phyloP scores from a whole-genome alignment of 805 yeast genomes.

The Yarrowia sp. region DNA sequence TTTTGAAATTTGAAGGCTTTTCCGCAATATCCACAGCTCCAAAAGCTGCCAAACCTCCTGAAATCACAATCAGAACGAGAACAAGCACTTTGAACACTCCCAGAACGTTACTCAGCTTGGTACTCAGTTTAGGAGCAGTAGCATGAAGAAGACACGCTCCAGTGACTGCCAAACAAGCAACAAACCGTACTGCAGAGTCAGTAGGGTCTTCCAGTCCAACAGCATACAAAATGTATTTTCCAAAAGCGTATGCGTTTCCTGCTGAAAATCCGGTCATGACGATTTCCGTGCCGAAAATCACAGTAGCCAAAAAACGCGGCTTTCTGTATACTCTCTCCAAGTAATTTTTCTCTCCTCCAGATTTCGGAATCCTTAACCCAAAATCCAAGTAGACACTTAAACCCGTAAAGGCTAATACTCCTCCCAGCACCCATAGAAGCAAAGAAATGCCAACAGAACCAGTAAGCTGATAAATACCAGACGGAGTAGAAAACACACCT shows the following conservation, averaged over 20 bases:
- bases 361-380: conserved; percentile 61
- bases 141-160: conserved; percentile 51
- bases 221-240: conserved; percentile 53
- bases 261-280: conserved; percentile 61
- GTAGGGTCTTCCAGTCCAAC: conserved; percentile 42
- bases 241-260: conserved; percentile 64
- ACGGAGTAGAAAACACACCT: conserved; percentile 68
- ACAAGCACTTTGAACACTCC: conserved; percentile 56
- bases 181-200: conserved; percentile 44
- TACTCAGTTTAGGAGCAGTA: conserved; percentile 50
- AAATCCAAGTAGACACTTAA: conserved; percentile 61
- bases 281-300: conserved; percentile 50
- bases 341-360: conserved; percentile 70
- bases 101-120: conserved; percentile 51
- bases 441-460: conserved; percentile 61
- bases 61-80: conserved; percentile 48
- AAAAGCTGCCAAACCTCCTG: conserved; percentile 47
- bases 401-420: conserved; percentile 54
- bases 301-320: conserved; percentile 55
- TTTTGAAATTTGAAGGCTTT: conserved; percentile 41
- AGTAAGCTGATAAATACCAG: conserved; percentile 54
- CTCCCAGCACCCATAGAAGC: conserved; percentile 61
- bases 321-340: conserved; percentile 54
- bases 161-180: conserved; percentile 51
- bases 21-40: conserved; percentile 39